phyloP scores from a whole-genome alignment of 2,329 filamentous ascomycete genomes.

The Cordyceps javanica region DNA sequence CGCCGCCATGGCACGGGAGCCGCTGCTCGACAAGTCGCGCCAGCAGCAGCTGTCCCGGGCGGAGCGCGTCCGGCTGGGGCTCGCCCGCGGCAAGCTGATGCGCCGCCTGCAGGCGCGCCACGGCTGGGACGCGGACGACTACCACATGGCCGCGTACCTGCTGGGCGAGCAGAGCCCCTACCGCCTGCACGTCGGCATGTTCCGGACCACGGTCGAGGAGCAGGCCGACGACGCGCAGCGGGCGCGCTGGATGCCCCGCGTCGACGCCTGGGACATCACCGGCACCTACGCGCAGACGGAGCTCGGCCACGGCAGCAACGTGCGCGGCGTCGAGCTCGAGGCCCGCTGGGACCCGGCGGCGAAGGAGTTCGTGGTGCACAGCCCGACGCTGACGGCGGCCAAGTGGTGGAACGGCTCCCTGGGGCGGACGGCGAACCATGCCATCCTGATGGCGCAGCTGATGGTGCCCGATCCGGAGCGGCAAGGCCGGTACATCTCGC shows the following conservation, averaged over 20 bases:
- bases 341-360: slow-evolving; percentile 68
- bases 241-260: slow-evolving; percentile 63
- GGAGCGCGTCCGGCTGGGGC: slow-evolving; percentile 61
- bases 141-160: slow-evolving; percentile 57
- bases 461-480: slow-evolving; percentile 55
- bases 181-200: slow-evolving; percentile 54
- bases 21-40: slow-evolving; percentile 70
- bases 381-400: slow-evolving; percentile 65
- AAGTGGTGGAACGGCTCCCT: slow-evolving; percentile 86
- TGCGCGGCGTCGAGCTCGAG: slow-evolving; percentile 64
- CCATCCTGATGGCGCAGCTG: slow-evolving; percentile 73
- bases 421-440: slow-evolving; percentile 69
- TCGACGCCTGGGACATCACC: slow-evolving; percentile 64
- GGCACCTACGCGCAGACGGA: slow-evolving; percentile 80
- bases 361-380: slow-evolving; percentile 70
- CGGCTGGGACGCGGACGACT: slow-evolving; percentile 63
- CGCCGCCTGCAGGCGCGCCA: slow-evolving; percentile 60
- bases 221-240: slow-evolving; percentile 70
- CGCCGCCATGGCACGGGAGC: slow-evolving; percentile 58
- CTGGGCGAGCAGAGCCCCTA: slow-evolving; percentile 70
- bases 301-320: slow-evolving; percentile 72
- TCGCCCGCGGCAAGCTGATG: slow-evolving; percentile 65
- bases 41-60: slow-evolving; percentile 69
- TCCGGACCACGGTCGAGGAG: slow-evolving; percentile 54
- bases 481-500: slow-evolving; percentile 25